These are phyloP conservation scores for Hygrocybe coccinea DNA, from an alignment of 768 basidiomycete species.

Conservation along the genomic window DNA sequence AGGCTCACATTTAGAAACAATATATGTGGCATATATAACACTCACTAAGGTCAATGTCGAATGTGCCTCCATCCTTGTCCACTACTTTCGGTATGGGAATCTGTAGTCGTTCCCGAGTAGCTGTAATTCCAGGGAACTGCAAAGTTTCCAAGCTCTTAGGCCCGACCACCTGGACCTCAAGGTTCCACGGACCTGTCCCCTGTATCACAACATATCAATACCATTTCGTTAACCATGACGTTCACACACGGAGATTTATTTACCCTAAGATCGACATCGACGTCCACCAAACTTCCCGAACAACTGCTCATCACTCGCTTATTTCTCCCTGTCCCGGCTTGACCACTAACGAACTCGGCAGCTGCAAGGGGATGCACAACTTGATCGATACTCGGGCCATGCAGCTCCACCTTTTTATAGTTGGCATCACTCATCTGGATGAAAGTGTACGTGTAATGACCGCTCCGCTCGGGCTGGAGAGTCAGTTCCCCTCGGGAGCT, in stretches of 20 bases:
- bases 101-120: constrained; percentile 49
- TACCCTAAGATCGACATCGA: constrained; percentile 80
- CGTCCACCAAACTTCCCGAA: constrained; percentile 65
- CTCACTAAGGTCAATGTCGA: constrained; percentile 75
- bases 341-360: constrained; percentile 59
- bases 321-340: constrained; percentile 35
- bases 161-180: constrained; percentile 78
- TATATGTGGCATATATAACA: not conserved
- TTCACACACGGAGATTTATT: constrained; percentile 15
- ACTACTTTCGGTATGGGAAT: constrained; percentile 66
- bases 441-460: constrained; percentile 84
- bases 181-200: constrained; percentile 88
- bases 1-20: not conserved
- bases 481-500: constrained; percentile 76
- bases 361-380: constrained; percentile 84
- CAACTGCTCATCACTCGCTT: constrained; percentile 69
- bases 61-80: constrained; percentile 64
- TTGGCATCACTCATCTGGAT: constrained; percentile 74
- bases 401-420: constrained; percentile 71
- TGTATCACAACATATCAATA: constrained; percentile 24
- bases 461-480: constrained; percentile 82
- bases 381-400: constrained; percentile 77
- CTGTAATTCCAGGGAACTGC: constrained; percentile 50
- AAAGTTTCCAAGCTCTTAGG: constrained; percentile 61
- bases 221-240: not conserved